Evolutionary conservation across 306 rosid genomes (phyloP).

Genomic region (Acacia confusa): DNA sequence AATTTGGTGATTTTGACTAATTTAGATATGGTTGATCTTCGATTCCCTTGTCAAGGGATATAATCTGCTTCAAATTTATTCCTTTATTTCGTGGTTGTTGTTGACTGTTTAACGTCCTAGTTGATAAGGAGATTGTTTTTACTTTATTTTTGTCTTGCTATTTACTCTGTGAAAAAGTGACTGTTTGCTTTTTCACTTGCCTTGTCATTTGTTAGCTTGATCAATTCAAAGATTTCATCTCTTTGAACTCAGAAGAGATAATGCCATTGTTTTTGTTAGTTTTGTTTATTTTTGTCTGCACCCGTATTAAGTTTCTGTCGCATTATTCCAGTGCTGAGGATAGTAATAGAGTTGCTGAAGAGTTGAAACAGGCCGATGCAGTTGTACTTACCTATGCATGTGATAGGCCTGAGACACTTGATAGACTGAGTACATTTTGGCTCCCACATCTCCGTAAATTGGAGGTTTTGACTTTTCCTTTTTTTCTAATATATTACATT

Average conservation of each 20-base stretch:
- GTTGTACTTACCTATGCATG: conserved; percentile 96
- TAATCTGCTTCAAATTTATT: not conserved
- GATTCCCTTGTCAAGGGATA: not conserved
- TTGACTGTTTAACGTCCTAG: not conserved
- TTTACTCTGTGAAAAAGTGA: not conserved
- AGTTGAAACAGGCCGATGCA: conserved; percentile 89
- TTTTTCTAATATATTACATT: not conserved
- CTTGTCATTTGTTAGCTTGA: not conserved
- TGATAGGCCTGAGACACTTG: conserved; percentile 83
- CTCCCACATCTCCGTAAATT: conserved; percentile 91
- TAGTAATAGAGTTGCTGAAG: conserved; percentile 82
- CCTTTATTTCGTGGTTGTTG: not conserved
- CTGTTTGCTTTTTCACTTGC: not conserved
- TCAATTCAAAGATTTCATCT: not conserved
- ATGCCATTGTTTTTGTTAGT: not conserved
- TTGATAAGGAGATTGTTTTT: not conserved
- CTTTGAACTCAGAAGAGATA: not conserved
- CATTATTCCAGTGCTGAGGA: conserved; percentile 65
- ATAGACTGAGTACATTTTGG: conserved; percentile 81
- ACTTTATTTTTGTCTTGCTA: not conserved
- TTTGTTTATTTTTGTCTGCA: not conserved
- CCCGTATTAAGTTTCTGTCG: not conserved
- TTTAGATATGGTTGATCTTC: not conserved
- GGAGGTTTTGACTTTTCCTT: conserved; percentile 54
- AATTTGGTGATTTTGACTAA: not conserved